These are phyloP conservation scores for Pichia sp. DNA, from an alignment of 1,139 yeast genomes.

Conservation along the genomic window DNA sequence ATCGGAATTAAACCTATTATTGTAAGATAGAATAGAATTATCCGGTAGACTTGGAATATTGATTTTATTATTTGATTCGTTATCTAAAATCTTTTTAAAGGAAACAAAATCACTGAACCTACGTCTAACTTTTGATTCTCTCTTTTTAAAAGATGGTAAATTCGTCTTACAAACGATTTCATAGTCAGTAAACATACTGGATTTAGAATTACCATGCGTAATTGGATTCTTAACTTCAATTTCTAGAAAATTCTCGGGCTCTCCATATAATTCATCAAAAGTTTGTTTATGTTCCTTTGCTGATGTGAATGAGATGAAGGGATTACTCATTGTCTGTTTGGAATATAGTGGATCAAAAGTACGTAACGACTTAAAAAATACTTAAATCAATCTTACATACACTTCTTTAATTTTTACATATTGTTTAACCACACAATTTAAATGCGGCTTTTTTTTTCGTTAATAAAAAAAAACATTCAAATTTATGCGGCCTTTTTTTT, in stretches of 20 bases:
- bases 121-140: conserved; percentile 65
- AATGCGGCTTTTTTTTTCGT: too few relatives aligned
- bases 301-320: conserved; percentile 24
- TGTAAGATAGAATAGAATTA: conserved; percentile 52
- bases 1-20: conserved; percentile 70
- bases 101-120: conserved; percentile 87
- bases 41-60: conserved; percentile 87
- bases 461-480: too few relatives aligned
- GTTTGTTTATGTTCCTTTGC: conserved; percentile 40
- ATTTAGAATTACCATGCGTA: conserved; percentile 61
- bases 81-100: conserved; percentile 64
- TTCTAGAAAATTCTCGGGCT: conserved; percentile 90
- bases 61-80: conserved; percentile 35
- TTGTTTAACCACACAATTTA: too few relatives aligned
- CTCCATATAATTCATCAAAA: conserved; percentile 80
- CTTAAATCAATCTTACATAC: too few relatives aligned
- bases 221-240: conserved; percentile 78
- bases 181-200: conserved; percentile 72
- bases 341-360: too few relatives aligned
- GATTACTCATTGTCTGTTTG: conserved; percentile 4
- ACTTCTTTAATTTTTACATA: too few relatives aligned
- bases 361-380: too few relatives aligned
- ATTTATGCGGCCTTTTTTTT: too few relatives aligned
- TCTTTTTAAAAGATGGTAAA: conserved; percentile 75
- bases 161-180: conserved; percentile 82